phyloP scores from a whole-genome alignment of 2,329 filamentous ascomycete genomes.

The Monosporascus sp. region DNA sequence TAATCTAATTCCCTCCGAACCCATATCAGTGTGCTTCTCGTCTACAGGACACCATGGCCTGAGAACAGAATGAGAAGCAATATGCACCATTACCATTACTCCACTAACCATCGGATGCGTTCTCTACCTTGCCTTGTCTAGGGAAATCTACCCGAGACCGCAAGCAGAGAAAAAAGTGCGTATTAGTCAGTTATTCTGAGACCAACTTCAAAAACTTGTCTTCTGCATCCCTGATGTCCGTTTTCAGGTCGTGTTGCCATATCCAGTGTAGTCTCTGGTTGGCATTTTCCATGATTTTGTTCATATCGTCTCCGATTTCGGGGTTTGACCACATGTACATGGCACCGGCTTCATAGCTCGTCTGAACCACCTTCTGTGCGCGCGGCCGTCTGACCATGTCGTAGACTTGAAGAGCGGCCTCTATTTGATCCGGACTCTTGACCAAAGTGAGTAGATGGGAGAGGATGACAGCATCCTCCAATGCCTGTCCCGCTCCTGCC shows the following conservation, averaged over 20 bases:
- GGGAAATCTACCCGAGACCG: too few species aligned
- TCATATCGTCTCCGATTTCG: constrained; percentile 23
- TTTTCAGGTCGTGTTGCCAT: constrained; percentile 25
- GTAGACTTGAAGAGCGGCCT: constrained; percentile 21
- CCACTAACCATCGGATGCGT: too few species aligned
- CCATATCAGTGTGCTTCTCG: too few species aligned
- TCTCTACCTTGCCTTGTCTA: too few species aligned
- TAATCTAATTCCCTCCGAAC: too few species aligned
- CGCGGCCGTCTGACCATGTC: constrained; percentile 25
- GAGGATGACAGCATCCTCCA: constrained; percentile 23
- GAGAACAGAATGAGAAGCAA: too few species aligned
- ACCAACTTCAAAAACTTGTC: constrained; percentile 12
- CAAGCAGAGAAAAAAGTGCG: too few species aligned
- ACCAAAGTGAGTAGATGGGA: constrained; percentile 18
- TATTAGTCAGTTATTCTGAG: not conserved
- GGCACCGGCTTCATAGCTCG: constrained; percentile 24
- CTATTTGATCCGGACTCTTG: constrained; percentile 12
- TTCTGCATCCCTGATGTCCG: constrained; percentile 20
- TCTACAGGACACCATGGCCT: too few species aligned
- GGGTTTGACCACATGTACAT: constrained; percentile 23
- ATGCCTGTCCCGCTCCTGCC: constrained; percentile 21
- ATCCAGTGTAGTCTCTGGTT: constrained; percentile 27
- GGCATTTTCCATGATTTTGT: constrained; percentile 24
- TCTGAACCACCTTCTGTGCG: constrained; percentile 25
- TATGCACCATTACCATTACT: too few species aligned